Evolutionary conservation across 768 basidiomycete species (phyloP).

Genomic region (Lactarius hengduanensis): DNA sequence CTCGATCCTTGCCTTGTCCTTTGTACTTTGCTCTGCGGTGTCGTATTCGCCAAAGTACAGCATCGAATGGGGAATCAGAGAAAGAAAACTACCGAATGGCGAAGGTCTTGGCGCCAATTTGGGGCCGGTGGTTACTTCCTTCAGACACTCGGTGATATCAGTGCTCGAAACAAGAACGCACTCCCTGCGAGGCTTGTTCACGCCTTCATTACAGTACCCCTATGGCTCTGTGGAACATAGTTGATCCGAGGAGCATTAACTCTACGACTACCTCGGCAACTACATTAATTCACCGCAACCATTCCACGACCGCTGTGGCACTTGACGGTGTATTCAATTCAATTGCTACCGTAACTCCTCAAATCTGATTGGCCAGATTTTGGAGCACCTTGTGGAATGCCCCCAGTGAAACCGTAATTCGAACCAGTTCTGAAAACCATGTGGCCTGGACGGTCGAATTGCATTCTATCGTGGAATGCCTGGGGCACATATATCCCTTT

Average conservation of each 20-base stretch:
- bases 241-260: neutral
- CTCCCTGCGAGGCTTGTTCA: neutral
- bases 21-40: neutral
- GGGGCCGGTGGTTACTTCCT: neutral
- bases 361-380: neutral
- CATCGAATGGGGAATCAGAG: neutral
- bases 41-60: neutral
- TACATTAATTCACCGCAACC: neutral
- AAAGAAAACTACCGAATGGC: neutral
- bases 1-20: neutral
- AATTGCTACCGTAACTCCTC: neutral
- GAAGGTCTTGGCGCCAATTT: neutral
- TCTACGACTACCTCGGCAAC: neutral
- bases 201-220: neutral
- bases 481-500: constrained; percentile 14
- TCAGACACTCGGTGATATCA: neutral
- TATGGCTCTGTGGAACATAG: neutral
- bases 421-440: neutral
- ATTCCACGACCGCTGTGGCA: no score
- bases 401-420: neutral
- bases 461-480: neutral
- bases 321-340: neutral
- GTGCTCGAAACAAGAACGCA: neutral
- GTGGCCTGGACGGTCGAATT: neutral
- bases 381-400: no score